These are phyloP conservation scores for Sordariomycetes sp. DNA, from an alignment of 2,329 filamentous ascomycete genomes.

Conservation along the genomic window DNA sequence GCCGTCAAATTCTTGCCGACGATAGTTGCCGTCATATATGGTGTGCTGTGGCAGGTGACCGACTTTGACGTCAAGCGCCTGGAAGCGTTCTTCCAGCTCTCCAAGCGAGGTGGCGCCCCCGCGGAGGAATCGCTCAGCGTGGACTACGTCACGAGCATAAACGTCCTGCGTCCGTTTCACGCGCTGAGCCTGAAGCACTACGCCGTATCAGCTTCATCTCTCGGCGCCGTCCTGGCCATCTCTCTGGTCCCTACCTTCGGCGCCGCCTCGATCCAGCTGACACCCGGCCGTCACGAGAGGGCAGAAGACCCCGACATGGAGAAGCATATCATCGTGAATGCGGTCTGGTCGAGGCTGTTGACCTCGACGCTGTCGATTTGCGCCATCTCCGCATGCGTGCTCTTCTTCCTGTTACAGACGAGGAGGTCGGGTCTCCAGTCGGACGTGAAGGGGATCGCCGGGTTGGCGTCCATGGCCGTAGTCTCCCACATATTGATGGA, in stretches of 20 bases:
- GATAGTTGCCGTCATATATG: slow-evolving; percentile 48
- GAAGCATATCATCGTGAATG: slow-evolving; percentile 46
- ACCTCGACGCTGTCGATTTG: slow-evolving; percentile 45
- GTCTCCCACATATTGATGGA: slow-evolving; percentile 63
- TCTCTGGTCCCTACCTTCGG: slow-evolving; percentile 60
- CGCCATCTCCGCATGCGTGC: slow-evolving; percentile 42
- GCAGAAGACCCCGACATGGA: slow-evolving; percentile 23
- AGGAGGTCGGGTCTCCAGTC: slow-evolving; percentile 55
- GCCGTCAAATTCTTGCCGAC: slow-evolving; percentile 54
- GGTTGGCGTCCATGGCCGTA: slow-evolving; percentile 66
- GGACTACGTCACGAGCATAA: slow-evolving; percentile 61
- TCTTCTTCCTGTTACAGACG: slow-evolving; percentile 50
- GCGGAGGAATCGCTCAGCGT: slow-evolving; percentile 61
- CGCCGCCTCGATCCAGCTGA: slow-evolving; percentile 49
- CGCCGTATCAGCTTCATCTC: slow-evolving; percentile 55
- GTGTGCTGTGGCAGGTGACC: slow-evolving; percentile 55
- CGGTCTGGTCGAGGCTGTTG: slow-evolving; percentile 50
- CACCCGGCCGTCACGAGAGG: slow-evolving; percentile 37
- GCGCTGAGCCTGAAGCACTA: slow-evolving; percentile 55
- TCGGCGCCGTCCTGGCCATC: slow-evolving; percentile 54
- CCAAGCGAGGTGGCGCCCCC: slow-evolving; percentile 46
- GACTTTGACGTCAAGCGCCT: slow-evolving; percentile 58
- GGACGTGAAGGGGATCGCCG: slow-evolving; percentile 63
- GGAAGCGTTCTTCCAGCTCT: slow-evolving; percentile 57
- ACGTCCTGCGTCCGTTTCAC: slow-evolving; percentile 52